Evolutionary conservation across 1,139 yeast genomes (phyloP).

Genomic region (Torulaspora globosa): DNA sequence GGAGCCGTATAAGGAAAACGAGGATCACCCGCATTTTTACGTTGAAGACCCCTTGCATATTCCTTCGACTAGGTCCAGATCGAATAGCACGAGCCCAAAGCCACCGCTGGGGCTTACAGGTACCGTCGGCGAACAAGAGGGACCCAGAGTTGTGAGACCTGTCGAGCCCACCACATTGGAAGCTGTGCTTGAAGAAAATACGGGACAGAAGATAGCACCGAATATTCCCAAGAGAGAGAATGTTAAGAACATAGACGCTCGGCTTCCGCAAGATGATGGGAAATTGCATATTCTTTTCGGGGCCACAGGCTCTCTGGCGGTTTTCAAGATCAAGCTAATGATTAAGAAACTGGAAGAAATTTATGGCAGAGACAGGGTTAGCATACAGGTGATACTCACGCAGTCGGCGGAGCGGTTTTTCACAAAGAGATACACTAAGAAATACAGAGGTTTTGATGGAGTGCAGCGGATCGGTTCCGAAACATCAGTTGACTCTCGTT

Average conservation of each 20-base stretch:
- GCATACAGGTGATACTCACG: conserved; percentile 78
- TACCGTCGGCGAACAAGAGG: conserved; percentile 11
- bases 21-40: conserved; percentile 75
- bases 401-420: conserved; percentile 80
- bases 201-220: conserved; percentile 24
- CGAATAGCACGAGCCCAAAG: conserved; percentile 40
- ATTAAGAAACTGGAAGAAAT: conserved; percentile 74
- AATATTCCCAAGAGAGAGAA: conserved; percentile 42
- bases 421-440: conserved; percentile 40
- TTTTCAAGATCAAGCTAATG: conserved; percentile 68
- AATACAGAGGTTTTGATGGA: conserved; percentile 14
- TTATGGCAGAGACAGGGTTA: conserved; percentile 63
- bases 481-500: conserved; percentile 11
- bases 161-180: conserved; percentile 15
- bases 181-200: conserved; percentile 24
- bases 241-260: conserved; percentile 61
- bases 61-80: conserved; percentile 35
- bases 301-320: conserved; percentile 84
- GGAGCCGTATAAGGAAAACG: conserved; percentile 5
- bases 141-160: conserved; percentile 3
- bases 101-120: conserved; percentile 15
- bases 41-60: conserved; percentile 64
- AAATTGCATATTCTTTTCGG: conserved; percentile 82
- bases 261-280: conserved; percentile 88
- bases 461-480: conserved; percentile 10